Base-by-base conservation (phyloP, 1,284 basidiomycete genomes). In the Exobasidium cylindrosporum region DNA sequence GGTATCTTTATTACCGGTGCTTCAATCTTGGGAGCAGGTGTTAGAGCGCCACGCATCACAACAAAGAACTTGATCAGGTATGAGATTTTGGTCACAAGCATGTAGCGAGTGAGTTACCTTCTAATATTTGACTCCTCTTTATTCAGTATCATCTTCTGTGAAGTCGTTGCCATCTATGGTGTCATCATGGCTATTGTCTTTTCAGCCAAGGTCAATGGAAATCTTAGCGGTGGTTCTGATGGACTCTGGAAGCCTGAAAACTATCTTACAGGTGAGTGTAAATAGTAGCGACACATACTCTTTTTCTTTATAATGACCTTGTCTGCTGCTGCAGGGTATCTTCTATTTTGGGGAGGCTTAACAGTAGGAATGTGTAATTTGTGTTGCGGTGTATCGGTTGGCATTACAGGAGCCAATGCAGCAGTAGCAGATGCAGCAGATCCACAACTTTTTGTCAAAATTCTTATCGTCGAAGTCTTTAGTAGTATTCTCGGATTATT, bases 1-100 rank as follows among this genome's bases (percentile, higher is more conserved):
- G 95, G 95, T 60, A 98, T 98, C 82, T 94, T 96, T 83, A 85
- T 97, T 65, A 97, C 95, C 1, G 95, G 95, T 60, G 83, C 94
- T 23, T 94, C 91, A 29, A 95, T 98, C 70, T 85, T 98, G 24
- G 95, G 95, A 64, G 95, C 92, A 76, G 94, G 95, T 80, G 93
- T 98, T 13, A 85, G 94, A 45, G 86, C 93, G 53, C 95, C 96
- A 10, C 85, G 96, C 66, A 98, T 98, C 70, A 87, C 89, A 57
- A 97, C 95, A 40, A 98, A 98, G 86, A 98, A 98, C 81, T 82
- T 98, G 80, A 97, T 97, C 75, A 40, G 35, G 35, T 40, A 17
- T 10, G 35, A n/a, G n/a, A n/a, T n/a, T n/a, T n/a, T 94, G 91
- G 93, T 92, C n/a, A n/a, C n/a, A n/a, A n/a, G n/a, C n/a, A n/a